Conservation (phyloP, 805 yeast genomes). For the Hanseniaspora lindneri region DNA sequence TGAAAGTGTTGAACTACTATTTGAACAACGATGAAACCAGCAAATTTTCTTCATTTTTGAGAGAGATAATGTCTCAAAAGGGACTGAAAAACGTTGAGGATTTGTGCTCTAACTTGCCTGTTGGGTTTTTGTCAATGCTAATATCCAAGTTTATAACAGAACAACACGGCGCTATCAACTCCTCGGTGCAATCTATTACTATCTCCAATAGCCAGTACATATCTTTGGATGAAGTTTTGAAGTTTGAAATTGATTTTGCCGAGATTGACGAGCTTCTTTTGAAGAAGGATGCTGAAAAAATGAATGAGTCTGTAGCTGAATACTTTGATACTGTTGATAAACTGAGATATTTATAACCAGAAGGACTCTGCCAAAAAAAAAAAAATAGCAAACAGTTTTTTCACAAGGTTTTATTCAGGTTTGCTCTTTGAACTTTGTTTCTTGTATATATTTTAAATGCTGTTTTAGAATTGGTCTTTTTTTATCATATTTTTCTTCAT, state of each 20-base stretch:
- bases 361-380: no score
- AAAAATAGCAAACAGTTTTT: no score
- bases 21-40: constrained; percentile 37
- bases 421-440: neutral
- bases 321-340: constrained; percentile 61
- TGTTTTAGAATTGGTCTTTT: constrained; percentile 1
- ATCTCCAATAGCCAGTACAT: constrained; percentile 14
- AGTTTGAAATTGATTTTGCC: constrained; percentile 60
- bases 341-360: constrained; percentile 24
- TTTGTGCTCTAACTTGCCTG: constrained; percentile 24
- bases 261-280: constrained; percentile 31
- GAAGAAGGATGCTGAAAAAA: constrained; percentile 21
- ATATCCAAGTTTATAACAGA: constrained; percentile 26
- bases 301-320: constrained; percentile 36
- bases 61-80: constrained; percentile 29
- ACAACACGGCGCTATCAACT: no score
- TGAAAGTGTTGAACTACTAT: constrained; percentile 36
- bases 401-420: neutral
- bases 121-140: constrained; percentile 29
- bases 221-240: constrained; percentile 49
- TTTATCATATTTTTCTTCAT: constrained; percentile 23
- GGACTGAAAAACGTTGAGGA: constrained; percentile 22
- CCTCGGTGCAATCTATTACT: constrained; percentile 41
- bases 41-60: constrained; percentile 42
- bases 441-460: constrained; percentile 10